Conservation (phyloP, 441 rosid genomes). For the Theobroma grandiflorum region DNA sequence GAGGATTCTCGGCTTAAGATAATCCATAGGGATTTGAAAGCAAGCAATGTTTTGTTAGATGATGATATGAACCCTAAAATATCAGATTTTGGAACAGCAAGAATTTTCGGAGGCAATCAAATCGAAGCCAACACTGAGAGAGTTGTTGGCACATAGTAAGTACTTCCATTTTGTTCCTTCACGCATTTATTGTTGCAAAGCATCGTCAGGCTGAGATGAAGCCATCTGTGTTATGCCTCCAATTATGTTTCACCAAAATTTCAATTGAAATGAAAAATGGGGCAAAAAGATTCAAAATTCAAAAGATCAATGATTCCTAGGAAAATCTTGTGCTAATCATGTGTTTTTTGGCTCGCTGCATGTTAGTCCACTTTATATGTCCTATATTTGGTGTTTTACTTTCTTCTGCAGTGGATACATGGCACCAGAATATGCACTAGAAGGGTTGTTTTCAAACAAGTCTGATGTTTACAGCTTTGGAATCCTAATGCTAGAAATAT, state of each 20-base stretch:
- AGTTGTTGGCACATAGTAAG: conserved; percentile 65
- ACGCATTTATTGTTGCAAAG: neutral
- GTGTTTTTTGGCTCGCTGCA: neutral
- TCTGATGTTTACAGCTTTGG: conserved; percentile 62
- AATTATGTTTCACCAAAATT: too few species aligned
- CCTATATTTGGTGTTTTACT: neutral
- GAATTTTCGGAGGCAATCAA: conserved; percentile 58
- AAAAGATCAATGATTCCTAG: neutral
- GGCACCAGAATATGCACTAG: conserved; percentile 60
- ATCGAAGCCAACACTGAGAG: conserved; percentile 51
- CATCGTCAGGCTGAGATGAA: neutral
- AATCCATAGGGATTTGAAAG: conserved; percentile 60
- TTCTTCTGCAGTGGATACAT: conserved; percentile 55
- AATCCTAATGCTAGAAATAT: conserved; percentile 50
- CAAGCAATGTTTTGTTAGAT: conserved; percentile 59
- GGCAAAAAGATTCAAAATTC: too few species aligned
- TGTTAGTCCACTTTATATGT: neutral
- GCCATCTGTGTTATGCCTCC: neutral
- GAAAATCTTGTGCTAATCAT: neutral
- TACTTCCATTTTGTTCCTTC: neutral
- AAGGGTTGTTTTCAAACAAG: conserved; percentile 50
- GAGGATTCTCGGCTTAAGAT: conserved; percentile 58
- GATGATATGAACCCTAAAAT: conserved; percentile 58
- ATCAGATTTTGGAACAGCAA: conserved; percentile 65
- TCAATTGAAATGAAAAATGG: too few species aligned